These are phyloP conservation scores for Podila clonocystis DNA, from an alignment of 192 early-diverging fungal species.

Conservation along the genomic window DNA sequence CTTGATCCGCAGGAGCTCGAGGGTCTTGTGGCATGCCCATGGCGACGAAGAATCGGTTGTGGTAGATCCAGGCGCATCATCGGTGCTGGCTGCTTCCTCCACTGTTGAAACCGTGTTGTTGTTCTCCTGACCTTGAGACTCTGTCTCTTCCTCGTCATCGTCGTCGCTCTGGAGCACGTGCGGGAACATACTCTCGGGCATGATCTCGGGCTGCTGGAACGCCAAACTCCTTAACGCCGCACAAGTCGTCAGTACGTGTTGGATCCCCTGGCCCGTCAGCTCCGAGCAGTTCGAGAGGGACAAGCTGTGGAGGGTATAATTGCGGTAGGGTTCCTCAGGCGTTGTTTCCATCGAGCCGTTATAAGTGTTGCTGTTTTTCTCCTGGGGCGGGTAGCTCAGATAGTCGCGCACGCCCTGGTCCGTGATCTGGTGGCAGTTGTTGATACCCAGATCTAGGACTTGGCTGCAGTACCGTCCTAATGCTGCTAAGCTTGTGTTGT, in stretches of 20 bases:
- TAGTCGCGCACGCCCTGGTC: conserved; percentile 37
- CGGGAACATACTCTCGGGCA: conserved; percentile 43
- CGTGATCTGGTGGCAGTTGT: conserved; percentile 38
- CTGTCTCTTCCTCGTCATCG: neutral
- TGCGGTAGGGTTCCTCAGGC: conserved; percentile 23
- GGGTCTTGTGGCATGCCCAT: conserved; percentile 26
- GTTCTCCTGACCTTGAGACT: neutral
- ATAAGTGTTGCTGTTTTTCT: neutral
- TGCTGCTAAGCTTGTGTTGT: conserved; percentile 18
- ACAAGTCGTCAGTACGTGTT: conserved; percentile 36
- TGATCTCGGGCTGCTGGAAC: conserved; percentile 45
- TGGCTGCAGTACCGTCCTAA: conserved; percentile 20
- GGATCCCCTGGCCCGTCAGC: conserved; percentile 40
- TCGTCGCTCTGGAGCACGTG: conserved; percentile 31
- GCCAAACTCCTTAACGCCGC: conserved; percentile 32
- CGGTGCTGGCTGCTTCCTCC: neutral
- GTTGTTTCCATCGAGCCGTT: no score
- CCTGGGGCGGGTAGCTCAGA: conserved; percentile 10
- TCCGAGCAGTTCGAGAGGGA: conserved; percentile 33
- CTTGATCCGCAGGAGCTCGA: conserved; percentile 36
- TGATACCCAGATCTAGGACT: conserved; percentile 17
- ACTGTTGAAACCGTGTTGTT: neutral
- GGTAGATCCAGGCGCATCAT: neutral
- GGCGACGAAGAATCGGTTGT: neutral
- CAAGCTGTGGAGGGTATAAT: conserved; percentile 17